These are phyloP conservation scores for Coemansia erecta DNA, from an alignment of 192 early-diverging fungal species.

Conservation along the genomic window DNA sequence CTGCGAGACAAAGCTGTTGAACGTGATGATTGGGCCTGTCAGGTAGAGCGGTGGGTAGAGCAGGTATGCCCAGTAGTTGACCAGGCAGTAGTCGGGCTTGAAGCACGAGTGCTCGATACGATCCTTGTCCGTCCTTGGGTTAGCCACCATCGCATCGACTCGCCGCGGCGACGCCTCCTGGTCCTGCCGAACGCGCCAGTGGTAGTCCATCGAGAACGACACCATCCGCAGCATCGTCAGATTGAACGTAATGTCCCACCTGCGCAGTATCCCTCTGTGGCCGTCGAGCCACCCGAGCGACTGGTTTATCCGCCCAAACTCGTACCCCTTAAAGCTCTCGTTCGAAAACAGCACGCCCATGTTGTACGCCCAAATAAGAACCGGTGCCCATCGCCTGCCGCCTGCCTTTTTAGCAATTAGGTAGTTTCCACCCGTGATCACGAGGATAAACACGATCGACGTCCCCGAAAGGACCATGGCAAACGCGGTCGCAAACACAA, in stretches of 20 bases:
- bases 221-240: conserved; percentile 86
- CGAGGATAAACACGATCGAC: conserved; percentile 73
- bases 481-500: conserved; percentile 62
- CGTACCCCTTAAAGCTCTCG: conserved; percentile 72
- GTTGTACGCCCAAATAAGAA: conserved; percentile 79
- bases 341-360: conserved; percentile 78
- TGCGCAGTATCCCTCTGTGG: conserved; percentile 64
- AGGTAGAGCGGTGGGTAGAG: conserved; percentile 92
- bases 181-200: conserved; percentile 68
- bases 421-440: conserved; percentile 67
- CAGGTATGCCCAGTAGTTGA: conserved; percentile 76
- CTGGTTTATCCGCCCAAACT: conserved; percentile 55
- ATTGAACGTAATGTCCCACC: conserved; percentile 92
- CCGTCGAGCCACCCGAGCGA: conserved; percentile 67
- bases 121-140: conserved; percentile 54
- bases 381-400: conserved; percentile 58
- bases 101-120: conserved; percentile 59
- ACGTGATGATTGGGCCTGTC: conserved; percentile 93
- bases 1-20: conserved; percentile 88
- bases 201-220: conserved; percentile 92
- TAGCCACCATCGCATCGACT: conserved; percentile 13
- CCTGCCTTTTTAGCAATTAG: conserved; percentile 56
- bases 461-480: conserved; percentile 68
- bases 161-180: conserved; percentile 14
- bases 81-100: conserved; percentile 69